Conservation (phyloP, 768 basidiomycete genomes). For the Imleria badia region DNA sequence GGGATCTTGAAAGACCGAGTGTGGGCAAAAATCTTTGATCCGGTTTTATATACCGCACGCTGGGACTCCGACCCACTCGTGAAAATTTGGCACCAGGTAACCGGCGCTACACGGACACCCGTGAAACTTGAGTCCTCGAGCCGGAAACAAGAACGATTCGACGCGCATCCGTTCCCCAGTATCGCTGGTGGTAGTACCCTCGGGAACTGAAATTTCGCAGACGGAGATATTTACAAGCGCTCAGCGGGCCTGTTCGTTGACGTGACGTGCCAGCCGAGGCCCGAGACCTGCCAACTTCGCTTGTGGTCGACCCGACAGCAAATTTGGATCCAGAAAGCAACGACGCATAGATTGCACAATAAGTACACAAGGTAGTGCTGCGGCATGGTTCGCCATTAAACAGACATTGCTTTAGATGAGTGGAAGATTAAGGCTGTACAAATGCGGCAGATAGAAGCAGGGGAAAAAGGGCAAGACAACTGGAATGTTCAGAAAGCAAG, state of each 20-base stretch:
- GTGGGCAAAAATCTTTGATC: background rate
- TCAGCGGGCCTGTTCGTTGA: too few species aligned
- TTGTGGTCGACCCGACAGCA: too few species aligned
- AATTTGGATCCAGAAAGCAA: slow-evolving; percentile 22
- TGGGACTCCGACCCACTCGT: background rate
- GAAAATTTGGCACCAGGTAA: too few species aligned
- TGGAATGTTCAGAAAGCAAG: slow-evolving; percentile 37
- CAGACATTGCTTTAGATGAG: slow-evolving; percentile 43
- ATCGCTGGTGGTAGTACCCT: too few species aligned
- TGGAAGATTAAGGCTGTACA: slow-evolving; percentile 39
- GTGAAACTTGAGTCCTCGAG: too few species aligned
- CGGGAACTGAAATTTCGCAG: too few species aligned
- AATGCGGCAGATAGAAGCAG: slow-evolving; percentile 45
- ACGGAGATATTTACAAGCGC: too few species aligned
- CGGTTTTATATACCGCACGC: background rate
- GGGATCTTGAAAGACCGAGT: background rate
- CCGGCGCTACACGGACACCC: too few species aligned
- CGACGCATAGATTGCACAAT: slow-evolving; percentile 39
- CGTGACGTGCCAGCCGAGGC: too few species aligned
- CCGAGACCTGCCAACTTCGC: too few species aligned
- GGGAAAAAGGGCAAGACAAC: slow-evolving; percentile 26
- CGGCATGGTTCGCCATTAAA: slow-evolving; percentile 37
- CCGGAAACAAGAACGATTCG: too few species aligned
- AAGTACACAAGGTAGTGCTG: slow-evolving; percentile 40
- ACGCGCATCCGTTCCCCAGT: too few species aligned